Evolutionary conservation across 2,329 filamentous ascomycete species (phyloP).

Genomic region (Didymellaceae sp.): DNA sequence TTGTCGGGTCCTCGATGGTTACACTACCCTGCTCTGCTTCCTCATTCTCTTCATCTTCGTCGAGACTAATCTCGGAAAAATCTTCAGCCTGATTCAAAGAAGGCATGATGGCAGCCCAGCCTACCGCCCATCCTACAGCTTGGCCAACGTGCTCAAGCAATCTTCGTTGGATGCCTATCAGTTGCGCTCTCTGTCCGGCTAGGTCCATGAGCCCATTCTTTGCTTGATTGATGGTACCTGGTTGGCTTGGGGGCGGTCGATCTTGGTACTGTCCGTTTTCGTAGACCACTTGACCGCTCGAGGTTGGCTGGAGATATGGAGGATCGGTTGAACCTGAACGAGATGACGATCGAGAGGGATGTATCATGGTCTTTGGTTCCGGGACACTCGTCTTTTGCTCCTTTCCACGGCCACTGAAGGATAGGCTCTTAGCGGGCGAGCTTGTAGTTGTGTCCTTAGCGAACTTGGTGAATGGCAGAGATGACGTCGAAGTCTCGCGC

Average conservation of each 20-base stretch:
- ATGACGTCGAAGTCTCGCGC: constrained; percentile 73
- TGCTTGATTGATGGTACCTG: constrained; percentile 24
- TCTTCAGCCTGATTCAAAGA: constrained; percentile 32
- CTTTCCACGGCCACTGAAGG: constrained; percentile 55
- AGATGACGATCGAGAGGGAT: constrained; percentile 70
- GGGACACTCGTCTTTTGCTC: constrained; percentile 69
- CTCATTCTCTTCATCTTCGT: constrained; percentile 28
- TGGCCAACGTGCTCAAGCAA: constrained; percentile 77
- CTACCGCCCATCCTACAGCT: constrained; percentile 75
- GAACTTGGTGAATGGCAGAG: constrained; percentile 66
- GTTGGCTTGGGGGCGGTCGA: constrained; percentile 30
- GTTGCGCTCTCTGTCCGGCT: constrained; percentile 80
- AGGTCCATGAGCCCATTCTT: constrained; percentile 77
- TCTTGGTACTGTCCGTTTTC: constrained; percentile 49
- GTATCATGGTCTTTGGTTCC: constrained; percentile 74
- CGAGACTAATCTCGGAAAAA: constrained; percentile 49
- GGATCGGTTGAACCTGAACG: constrained; percentile 39
- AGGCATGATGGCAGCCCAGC: constrained; percentile 64
- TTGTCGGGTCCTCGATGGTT: constrained; percentile 8
- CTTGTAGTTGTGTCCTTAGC: constrained; percentile 32
- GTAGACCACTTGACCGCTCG: constrained; percentile 45
- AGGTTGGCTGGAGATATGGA: constrained; percentile 39
- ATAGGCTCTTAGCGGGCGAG: constrained; percentile 56
- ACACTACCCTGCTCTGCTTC: background rate
- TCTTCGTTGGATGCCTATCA: constrained; percentile 80